A percentile compares a stretch with the other conserved stretches of the same genome.
Evolutionary conservation across 83 land plant species (phyloP).

Genomic region (Thuja plicata): DNA sequence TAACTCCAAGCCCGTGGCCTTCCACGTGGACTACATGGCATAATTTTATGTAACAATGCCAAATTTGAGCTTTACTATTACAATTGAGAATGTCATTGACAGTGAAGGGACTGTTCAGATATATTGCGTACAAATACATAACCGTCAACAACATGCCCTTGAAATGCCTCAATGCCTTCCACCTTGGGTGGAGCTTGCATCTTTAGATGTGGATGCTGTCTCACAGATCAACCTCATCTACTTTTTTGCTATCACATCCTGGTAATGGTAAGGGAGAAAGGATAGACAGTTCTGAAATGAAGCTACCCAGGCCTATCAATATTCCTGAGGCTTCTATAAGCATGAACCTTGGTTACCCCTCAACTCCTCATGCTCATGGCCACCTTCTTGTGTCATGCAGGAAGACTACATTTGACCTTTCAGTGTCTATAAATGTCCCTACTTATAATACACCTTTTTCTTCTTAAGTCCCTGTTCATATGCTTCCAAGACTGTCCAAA

Average conservation of each 20-base stretch:
- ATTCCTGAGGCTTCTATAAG: constrained; percentile 15
- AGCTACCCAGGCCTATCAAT: constrained; percentile 15
- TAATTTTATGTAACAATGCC: too few relatives aligned
- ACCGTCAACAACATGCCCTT: too few relatives aligned
- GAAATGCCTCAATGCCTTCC: too few relatives aligned
- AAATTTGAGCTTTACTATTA: too few relatives aligned
- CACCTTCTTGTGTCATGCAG: not conserved
- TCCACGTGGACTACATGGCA: too few relatives aligned
- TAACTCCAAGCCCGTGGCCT: too few relatives aligned
- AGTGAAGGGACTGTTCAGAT: too few relatives aligned
- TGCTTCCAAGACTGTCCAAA: constrained; percentile 20
- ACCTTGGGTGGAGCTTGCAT: too few relatives aligned
- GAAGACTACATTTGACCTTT: constrained; percentile 19
- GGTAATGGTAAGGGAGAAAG: constrained; percentile 18
- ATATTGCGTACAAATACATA: too few relatives aligned
- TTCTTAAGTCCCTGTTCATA: constrained; percentile 21
- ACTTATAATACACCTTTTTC: constrained; percentile 21
- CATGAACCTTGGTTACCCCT: constrained; percentile 12
- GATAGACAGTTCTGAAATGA: constrained; percentile 20
- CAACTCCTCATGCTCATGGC: constrained; percentile 16
- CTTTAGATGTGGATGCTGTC: too few relatives aligned
- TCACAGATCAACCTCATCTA: constrained; percentile 18
- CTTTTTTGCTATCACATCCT: constrained; percentile 10
- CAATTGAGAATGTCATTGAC: too few relatives aligned
- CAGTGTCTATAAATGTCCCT: constrained; percentile 12